A percentile compares a stretch with the other conserved stretches of the same genome.
Conservation (phyloP, 805 yeast genomes). For the Wickerhamomyces strasburgensis region DNA sequence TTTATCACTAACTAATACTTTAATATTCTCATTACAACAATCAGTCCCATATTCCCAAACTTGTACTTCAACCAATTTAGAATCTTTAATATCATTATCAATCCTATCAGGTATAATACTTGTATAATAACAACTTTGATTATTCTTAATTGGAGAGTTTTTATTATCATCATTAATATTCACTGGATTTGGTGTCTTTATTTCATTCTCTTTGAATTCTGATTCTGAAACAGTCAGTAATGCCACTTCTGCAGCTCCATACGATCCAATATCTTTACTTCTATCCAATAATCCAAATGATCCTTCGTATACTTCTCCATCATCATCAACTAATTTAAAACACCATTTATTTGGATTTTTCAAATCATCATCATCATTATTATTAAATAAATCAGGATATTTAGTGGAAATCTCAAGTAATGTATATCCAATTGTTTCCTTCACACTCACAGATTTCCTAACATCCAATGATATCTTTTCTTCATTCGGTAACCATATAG, state of each 20-base stretch:
- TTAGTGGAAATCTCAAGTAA: conserved; percentile 25
- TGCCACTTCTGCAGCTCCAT: conserved; percentile 80
- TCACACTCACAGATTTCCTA: conserved; percentile 38
- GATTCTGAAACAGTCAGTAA: conserved; percentile 52
- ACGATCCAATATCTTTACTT: conserved; percentile 56
- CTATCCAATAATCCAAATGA: conserved; percentile 86
- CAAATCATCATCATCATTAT: background rate
- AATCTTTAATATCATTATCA: conserved; percentile 21
- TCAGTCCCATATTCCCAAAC: conserved; percentile 30
- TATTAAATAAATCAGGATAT: conserved; percentile 7
- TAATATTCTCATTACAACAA: conserved; percentile 26
- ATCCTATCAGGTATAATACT: conserved; percentile 29
- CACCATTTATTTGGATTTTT: conserved; percentile 67
- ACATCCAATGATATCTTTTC: conserved; percentile 24
- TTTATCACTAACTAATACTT: conserved; percentile 29
- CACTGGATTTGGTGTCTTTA: conserved; percentile 47
- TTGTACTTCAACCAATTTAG: conserved; percentile 26
- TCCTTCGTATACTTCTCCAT: conserved; percentile 85
- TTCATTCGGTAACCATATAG: conserved; percentile 25
- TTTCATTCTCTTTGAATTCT: conserved; percentile 43
- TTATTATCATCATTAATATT: conserved; percentile 4
- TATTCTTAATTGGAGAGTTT: conserved; percentile 3
- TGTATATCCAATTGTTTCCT: conserved; percentile 52
- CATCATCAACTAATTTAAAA: conserved; percentile 83
- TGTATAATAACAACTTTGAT: conserved; percentile 32